These are phyloP conservation scores for Fusarium nodosum DNA, from an alignment of 2,329 filamentous ascomycete genomes.

Conservation along the genomic window DNA sequence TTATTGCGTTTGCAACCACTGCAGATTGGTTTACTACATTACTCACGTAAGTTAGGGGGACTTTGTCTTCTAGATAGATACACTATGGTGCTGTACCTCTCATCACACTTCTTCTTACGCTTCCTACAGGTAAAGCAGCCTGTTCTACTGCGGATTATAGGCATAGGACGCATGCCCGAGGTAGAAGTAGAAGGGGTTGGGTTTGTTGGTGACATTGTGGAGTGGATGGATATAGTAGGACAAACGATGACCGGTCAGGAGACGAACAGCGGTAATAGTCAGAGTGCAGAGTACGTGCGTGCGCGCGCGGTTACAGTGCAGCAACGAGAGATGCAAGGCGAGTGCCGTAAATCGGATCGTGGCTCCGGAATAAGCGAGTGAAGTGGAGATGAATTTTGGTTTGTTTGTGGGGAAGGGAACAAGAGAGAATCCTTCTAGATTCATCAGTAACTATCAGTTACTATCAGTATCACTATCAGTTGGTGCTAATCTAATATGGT, in stretches of 20 bases:
- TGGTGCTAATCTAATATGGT: background rate
- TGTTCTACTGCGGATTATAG: conserved; percentile 56
- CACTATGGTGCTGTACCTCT: conserved; percentile 48
- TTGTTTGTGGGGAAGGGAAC: conserved; percentile 39
- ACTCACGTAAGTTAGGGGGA: conserved; percentile 15
- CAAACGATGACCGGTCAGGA: background rate
- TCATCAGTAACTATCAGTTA: background rate
- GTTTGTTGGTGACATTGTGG: conserved; percentile 22
- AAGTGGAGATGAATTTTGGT: conserved; percentile 30
- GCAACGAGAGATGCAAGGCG: conserved; percentile 2
- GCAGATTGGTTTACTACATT: conserved; percentile 62
- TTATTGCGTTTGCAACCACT: conserved; percentile 67
- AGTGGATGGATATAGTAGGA: background rate
- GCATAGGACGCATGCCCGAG: conserved; percentile 50
- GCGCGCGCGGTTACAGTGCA: conserved; percentile 22
- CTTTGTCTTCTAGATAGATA: background rate
- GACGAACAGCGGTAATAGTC: background rate
- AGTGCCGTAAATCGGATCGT: conserved; percentile 37
- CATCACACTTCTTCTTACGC: conserved; percentile 68
- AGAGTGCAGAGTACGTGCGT: background rate
- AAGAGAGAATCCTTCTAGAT: conserved; percentile 24
- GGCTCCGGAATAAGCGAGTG: conserved; percentile 41
- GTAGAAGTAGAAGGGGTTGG: conserved; percentile 28
- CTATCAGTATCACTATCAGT: background rate
- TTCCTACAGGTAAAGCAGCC: conserved; percentile 65